These are phyloP conservation scores for Leishmania mexicana DNA, from an alignment of 208 protist genomes.

Conservation along the genomic window DNA sequence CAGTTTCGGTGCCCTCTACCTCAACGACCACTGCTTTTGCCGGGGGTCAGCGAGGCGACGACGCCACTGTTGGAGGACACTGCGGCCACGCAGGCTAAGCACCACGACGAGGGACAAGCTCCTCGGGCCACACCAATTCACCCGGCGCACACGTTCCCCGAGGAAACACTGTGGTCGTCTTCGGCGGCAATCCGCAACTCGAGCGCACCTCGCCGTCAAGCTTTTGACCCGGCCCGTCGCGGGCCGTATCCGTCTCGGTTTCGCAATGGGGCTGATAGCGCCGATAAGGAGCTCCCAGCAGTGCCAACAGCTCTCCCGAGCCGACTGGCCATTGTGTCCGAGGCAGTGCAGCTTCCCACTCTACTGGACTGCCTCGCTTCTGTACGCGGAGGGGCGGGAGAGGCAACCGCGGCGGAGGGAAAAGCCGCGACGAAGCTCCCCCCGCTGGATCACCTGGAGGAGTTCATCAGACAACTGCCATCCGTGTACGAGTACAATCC, in stretches of 20 bases:
- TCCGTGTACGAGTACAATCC: constrained; percentile 44
- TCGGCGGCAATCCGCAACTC: constrained; percentile 7
- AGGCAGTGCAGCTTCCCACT: constrained; percentile 27
- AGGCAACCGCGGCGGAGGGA: neutral
- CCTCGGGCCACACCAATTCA: neutral
- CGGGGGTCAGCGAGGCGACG: neutral
- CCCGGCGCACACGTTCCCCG: constrained; percentile 13
- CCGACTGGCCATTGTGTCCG: constrained; percentile 20
- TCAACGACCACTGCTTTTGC: neutral
- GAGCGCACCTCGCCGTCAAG: constrained; percentile 2
- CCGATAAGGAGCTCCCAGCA: constrained; percentile 18
- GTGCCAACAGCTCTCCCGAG: constrained; percentile 16
- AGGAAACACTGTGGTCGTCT: constrained; percentile 33
- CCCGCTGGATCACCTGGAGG: constrained; percentile 34
- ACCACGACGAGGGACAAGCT: neutral
- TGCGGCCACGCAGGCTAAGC: neutral
- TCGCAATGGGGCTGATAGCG: neutral
- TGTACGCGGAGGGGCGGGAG: neutral
- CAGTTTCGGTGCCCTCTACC: constrained; percentile 22
- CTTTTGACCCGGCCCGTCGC: constrained; percentile 15
- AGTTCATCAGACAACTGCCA: constrained; percentile 36
- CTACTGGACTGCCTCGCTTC: constrained; percentile 28
- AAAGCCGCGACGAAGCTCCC: constrained; percentile 31
- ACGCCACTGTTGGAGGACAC: neutral
- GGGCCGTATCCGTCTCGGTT: constrained; percentile 8